Conservation (phyloP, 2,329 filamentous ascomycete genomes). For the Alternaria panax region DNA sequence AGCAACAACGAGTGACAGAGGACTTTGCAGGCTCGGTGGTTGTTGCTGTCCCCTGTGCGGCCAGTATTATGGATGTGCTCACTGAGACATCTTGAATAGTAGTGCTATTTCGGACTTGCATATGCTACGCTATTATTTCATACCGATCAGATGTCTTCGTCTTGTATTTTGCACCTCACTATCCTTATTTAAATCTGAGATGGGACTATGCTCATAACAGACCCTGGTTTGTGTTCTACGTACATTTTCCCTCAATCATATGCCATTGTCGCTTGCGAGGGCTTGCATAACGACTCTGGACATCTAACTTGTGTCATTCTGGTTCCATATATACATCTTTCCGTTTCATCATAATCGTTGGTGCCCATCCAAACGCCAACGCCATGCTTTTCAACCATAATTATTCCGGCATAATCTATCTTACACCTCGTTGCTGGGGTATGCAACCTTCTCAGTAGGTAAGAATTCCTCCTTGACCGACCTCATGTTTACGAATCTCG, state of each 20-base stretch:
- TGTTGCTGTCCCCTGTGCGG: no score
- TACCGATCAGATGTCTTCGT: not conserved
- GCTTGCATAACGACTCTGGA: not conserved
- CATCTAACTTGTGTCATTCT: not conserved
- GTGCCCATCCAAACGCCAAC: not conserved
- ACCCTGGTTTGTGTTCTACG: not conserved
- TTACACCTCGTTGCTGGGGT: constrained; percentile 61
- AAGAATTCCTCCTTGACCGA: constrained; percentile 65
- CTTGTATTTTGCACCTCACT: not conserved
- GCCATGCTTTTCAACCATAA: not conserved
- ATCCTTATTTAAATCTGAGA: not conserved
- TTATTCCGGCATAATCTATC: not conserved
- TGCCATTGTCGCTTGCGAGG: not conserved
- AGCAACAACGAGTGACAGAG: no score
- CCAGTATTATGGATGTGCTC: no score
- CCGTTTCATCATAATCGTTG: not conserved
- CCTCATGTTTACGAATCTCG: constrained; percentile 64
- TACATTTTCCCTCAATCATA: not conserved
- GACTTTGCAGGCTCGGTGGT: no score
- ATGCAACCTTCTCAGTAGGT: constrained; percentile 56
- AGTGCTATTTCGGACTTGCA: no score
- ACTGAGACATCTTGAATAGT: no score
- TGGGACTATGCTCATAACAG: not conserved
- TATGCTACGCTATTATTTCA: not conserved
- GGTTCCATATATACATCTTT: not conserved